These are phyloP conservation scores for Talaromyces funiculosus DNA, from an alignment of 2,329 filamentous ascomycete genomes.

Conservation along the genomic window DNA sequence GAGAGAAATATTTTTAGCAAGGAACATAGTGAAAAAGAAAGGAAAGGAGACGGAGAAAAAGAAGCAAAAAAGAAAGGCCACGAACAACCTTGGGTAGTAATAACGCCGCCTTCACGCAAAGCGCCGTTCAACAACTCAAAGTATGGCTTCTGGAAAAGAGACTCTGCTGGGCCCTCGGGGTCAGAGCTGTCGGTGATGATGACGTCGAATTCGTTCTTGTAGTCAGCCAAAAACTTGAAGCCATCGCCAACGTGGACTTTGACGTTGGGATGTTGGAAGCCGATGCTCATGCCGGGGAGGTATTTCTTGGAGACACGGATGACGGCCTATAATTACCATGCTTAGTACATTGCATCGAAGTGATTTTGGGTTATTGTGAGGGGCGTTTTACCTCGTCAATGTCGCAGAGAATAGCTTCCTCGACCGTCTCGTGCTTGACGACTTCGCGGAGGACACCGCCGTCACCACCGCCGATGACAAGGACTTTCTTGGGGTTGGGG, in stretches of 20 bases:
- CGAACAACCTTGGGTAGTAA: conserved; percentile 99
- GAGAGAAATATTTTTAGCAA: background rate
- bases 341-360: too few relatives aligned
- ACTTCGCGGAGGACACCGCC: conserved; percentile 97
- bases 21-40: background rate
- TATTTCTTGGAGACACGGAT: conserved; percentile 98
- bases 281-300: conserved; percentile 86
- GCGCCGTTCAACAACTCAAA: conserved; percentile 89
- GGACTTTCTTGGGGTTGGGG: conserved; percentile 95
- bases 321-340: conserved; percentile 67
- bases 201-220: conserved; percentile 96
- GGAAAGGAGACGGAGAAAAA: conserved; percentile 17
- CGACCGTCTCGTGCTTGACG: conserved; percentile 95
- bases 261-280: conserved; percentile 90
- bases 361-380: background rate
- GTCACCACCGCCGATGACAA: conserved; percentile 96
- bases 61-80: conserved; percentile 57
- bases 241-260: conserved; percentile 92
- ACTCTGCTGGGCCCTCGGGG: conserved; percentile 93
- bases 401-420: conserved; percentile 95
- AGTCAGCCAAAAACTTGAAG: conserved; percentile 96
- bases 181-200: conserved; percentile 99
- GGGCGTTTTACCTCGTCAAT: conserved; percentile 75
- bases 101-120: conserved; percentile 90
- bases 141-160: conserved; percentile 97